Evolutionary conservation across 768 basidiomycete species (phyloP), one percentile per base, ranked within the genome.

Genomic region (Lactarius indigo): DNA sequence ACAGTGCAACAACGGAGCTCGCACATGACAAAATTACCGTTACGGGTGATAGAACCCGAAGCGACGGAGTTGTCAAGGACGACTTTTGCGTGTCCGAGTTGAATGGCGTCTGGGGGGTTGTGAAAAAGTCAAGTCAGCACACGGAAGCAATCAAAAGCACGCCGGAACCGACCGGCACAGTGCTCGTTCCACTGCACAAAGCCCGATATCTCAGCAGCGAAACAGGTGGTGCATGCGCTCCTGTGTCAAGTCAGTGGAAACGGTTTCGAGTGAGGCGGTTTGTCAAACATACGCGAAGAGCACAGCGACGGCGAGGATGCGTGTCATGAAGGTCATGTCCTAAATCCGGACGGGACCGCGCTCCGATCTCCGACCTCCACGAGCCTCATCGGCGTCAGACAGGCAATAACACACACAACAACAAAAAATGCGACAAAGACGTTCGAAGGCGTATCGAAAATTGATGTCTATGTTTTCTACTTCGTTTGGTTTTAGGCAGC

Each of bases 361-460:
- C 26, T 15, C 35, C 20, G 28, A 28, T 54, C 17, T 33, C n/a
- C 47, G 35, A 41, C 8, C 56, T 17, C 41, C 4, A 57, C 26
- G 1, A 20, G 6, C 56, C 37, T 39, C 37, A 13, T 3, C 37
- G 13, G 13, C 37, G 10, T 37, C 37, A 35, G 31, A 33, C 31
- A 33, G 31, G 31, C 31, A 33, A 7, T 35, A 37, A 59, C 35
- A 6, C 12, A 5, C 3, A 47, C 47, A 26, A 1, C 23, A 42
- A 31, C 7, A 26, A 64, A 76, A 71, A 42, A 99, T 99, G 97
- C 83, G 95, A 63, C 94, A 97, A 79, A 97, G 93, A 79, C 84
- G 97, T 75, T 94, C 95, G 31, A 99, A 99, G 78, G 85, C 89
- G 0, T 98, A 98, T 78, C 86, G 90, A 70, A 94, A 94, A 75